phyloP scores from a whole-genome alignment of 495 filamentous ascomycete genomes.

The Tetracladium setigerum region DNA sequence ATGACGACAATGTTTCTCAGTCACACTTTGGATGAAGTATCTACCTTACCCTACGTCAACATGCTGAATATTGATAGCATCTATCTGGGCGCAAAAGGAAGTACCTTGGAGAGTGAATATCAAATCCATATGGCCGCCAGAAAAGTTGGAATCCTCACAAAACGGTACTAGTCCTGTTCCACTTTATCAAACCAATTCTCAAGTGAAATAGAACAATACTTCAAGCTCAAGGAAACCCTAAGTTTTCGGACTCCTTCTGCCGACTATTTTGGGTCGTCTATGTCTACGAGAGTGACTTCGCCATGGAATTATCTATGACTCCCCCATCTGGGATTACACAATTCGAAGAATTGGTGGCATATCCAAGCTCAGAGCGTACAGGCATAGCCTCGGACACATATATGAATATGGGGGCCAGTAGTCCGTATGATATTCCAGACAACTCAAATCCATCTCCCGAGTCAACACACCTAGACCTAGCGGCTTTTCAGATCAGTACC shows the following conservation, averaged over 20 bases:
- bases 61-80: neutral
- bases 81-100: neutral
- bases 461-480: neutral
- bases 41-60: neutral
- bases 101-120: neutral
- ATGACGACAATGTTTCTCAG: neutral
- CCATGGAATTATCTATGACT: neutral
- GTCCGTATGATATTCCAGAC: neutral
- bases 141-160: neutral
- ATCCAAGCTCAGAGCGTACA: neutral
- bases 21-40: neutral
- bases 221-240: neutral
- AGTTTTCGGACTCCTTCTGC: neutral
- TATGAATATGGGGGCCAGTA: neutral
- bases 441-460: neutral
- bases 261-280: neutral
- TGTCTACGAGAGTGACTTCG: neutral
- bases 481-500: neutral
- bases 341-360: neutral
- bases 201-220: neutral
- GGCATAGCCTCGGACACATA: neutral
- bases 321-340: neutral
- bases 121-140: neutral
- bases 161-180: neutral
- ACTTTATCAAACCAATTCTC: neutral